phyloP scores from a whole-genome alignment of 345 rosid species.

The Leavenworthia alabamica region DNA sequence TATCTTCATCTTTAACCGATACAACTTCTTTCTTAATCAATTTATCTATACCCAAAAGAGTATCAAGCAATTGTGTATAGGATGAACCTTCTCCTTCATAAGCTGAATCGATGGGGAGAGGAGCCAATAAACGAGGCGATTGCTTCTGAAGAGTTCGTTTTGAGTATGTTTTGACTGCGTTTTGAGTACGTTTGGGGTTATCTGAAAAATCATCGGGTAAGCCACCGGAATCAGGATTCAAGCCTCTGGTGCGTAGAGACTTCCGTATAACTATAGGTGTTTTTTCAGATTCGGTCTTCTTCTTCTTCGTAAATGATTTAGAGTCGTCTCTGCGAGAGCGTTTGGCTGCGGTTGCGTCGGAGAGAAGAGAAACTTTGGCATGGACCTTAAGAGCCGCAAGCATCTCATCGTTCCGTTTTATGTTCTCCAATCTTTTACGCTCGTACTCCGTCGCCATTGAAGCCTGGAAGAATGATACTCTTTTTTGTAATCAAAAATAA shows the following conservation, averaged over 20 bases:
- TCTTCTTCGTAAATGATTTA: slow-evolving; percentile 39
- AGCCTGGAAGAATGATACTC: background rate
- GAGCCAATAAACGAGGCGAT: slow-evolving; percentile 32
- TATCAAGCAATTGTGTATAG: slow-evolving; percentile 26
- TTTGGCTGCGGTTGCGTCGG: slow-evolving; percentile 41
- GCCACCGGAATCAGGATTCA: slow-evolving; percentile 53
- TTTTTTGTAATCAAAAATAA: background rate
- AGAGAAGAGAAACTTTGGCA: slow-evolving; percentile 47
- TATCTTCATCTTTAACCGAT: slow-evolving; percentile 4
- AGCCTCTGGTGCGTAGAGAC: slow-evolving; percentile 62
- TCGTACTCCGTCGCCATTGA: slow-evolving; percentile 84
- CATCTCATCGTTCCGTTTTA: slow-evolving; percentile 64
- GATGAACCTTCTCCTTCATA: slow-evolving; percentile 41
- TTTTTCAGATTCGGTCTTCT: slow-evolving; percentile 42
- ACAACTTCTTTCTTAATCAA: background rate
- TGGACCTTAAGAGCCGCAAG: slow-evolving; percentile 68
- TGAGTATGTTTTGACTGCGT: background rate
- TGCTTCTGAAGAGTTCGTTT: slow-evolving; percentile 1
- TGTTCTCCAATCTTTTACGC: slow-evolving; percentile 66
- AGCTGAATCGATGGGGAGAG: slow-evolving; percentile 45
- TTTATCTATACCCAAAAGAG: slow-evolving; percentile 18
- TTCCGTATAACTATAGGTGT: slow-evolving; percentile 48
- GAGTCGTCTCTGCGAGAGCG: slow-evolving; percentile 39
- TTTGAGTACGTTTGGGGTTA: background rate
- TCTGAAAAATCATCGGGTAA: slow-evolving; percentile 28